phyloP scores from a whole-genome alignment of 805 yeast genomes.

The Saccharomycopsis sp. region DNA sequence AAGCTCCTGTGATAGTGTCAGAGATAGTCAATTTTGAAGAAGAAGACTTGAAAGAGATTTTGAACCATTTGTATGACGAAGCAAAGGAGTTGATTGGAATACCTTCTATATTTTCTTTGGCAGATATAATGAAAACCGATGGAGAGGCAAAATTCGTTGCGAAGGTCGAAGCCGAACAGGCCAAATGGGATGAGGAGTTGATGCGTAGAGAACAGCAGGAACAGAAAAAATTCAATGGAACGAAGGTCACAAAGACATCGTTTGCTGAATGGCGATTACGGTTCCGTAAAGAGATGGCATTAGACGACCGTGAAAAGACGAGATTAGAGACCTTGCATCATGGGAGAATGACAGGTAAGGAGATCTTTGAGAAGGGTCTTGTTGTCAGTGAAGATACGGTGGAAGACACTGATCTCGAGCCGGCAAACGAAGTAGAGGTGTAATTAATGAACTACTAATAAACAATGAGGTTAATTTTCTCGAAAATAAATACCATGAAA shows the following conservation, averaged over 20 bases:
- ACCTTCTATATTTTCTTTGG: constrained; percentile 82
- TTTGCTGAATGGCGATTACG: constrained; percentile 63
- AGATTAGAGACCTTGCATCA: constrained; percentile 54
- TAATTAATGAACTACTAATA: neutral
- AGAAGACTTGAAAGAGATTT: constrained; percentile 39
- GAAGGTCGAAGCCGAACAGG: constrained; percentile 50
- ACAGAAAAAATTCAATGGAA: constrained; percentile 85
- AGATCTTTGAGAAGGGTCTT: constrained; percentile 85
- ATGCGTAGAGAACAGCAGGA: constrained; percentile 69
- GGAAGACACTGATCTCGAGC: constrained; percentile 28
- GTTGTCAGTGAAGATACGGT: constrained; percentile 56
- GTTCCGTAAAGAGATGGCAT: constrained; percentile 69
- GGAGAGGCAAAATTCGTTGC: constrained; percentile 63
- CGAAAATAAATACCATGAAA: too few species aligned
- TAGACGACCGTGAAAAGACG: constrained; percentile 49
- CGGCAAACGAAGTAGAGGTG: neutral
- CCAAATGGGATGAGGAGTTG: constrained; percentile 50
- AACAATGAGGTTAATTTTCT: neutral
- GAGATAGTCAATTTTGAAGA: constrained; percentile 51
- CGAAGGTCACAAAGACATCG: constrained; percentile 78
- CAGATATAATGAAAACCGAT: constrained; percentile 70
- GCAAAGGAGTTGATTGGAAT: constrained; percentile 81
- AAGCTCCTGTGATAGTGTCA: constrained; percentile 44
- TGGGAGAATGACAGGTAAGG: constrained; percentile 80
- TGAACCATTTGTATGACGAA: constrained; percentile 41